Evolutionary conservation across 768 basidiomycete species (phyloP).

Genomic region (Mycena venus): DNA sequence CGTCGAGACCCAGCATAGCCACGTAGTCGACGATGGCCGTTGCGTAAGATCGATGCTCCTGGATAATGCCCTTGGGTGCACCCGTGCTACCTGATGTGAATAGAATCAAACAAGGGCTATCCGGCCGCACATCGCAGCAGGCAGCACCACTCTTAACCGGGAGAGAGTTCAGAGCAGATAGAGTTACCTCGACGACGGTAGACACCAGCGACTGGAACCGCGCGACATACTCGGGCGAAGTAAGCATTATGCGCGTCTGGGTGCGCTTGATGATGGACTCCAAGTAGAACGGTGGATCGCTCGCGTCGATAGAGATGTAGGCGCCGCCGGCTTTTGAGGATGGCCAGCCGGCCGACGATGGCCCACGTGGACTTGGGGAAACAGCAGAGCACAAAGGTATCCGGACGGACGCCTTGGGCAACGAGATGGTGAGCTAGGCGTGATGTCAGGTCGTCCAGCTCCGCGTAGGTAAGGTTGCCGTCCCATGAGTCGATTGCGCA

Average conservation of each 20-base stretch:
- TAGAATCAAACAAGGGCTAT: neutral
- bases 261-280: neutral
- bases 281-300: neutral
- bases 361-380: neutral
- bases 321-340: conserved; percentile 6
- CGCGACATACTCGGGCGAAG: neutral
- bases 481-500: conserved; percentile 8
- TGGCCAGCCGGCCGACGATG: neutral
- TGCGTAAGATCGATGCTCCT: neutral
- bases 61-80: neutral
- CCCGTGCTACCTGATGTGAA: conserved; percentile 10
- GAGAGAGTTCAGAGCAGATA: neutral
- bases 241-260: conserved; percentile 1
- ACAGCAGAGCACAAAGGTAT: neutral
- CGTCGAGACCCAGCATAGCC: neutral
- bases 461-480: conserved; percentile 1
- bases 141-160: neutral
- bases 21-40: neutral
- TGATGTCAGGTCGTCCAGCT: conserved; percentile 3
- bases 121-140: neutral
- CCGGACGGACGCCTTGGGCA: neutral
- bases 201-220: neutral
- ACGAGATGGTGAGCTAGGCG: neutral
- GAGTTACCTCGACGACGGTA: neutral
- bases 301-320: conserved; percentile 4